Conservation (phyloP, 1,284 basidiomycete species). For the Irpex sp. region DNA sequence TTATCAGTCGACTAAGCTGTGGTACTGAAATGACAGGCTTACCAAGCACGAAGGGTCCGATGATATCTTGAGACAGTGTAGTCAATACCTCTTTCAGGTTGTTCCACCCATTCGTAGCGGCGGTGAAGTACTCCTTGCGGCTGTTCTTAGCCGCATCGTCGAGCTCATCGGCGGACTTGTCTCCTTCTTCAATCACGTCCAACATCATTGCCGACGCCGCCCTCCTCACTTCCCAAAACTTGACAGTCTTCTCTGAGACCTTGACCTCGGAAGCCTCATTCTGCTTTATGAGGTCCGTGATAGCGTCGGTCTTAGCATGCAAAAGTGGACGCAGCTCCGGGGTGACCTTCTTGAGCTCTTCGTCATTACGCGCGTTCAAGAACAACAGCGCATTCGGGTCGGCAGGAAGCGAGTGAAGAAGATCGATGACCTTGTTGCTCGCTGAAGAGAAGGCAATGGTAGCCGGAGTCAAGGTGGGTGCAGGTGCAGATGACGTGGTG, state of each 20-base stretch:
- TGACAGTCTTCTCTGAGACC: slow-evolving; percentile 57
- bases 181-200: slow-evolving; percentile 39
- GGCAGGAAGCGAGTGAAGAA: slow-evolving; percentile 54
- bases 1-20: slow-evolving; percentile 15
- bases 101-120: slow-evolving; percentile 36
- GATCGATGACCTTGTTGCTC: slow-evolving; percentile 57
- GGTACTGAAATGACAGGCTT: too few species aligned
- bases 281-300: slow-evolving; percentile 50
- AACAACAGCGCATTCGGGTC: slow-evolving; percentile 47
- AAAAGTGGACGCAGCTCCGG: slow-evolving; percentile 39
- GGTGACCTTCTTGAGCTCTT: slow-evolving; percentile 37
- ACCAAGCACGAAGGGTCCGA: slow-evolving; percentile 72
- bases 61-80: slow-evolving; percentile 52
- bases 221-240: slow-evolving; percentile 52
- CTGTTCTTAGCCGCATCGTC: slow-evolving; percentile 24
- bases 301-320: slow-evolving; percentile 41
- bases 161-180: slow-evolving; percentile 35
- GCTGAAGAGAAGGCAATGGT: slow-evolving; percentile 65
- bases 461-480: slow-evolving; percentile 73
- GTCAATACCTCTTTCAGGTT: slow-evolving; percentile 39
- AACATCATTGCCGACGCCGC: slow-evolving; percentile 39
- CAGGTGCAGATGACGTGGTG: slow-evolving; percentile 65
- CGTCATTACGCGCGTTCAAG: slow-evolving; percentile 47
- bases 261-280: slow-evolving; percentile 40
- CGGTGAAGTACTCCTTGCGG: slow-evolving; percentile 31